Evolutionary conservation across 306 rosid species (phyloP).

Genomic region (Cucurbita argyrosperma): DNA sequence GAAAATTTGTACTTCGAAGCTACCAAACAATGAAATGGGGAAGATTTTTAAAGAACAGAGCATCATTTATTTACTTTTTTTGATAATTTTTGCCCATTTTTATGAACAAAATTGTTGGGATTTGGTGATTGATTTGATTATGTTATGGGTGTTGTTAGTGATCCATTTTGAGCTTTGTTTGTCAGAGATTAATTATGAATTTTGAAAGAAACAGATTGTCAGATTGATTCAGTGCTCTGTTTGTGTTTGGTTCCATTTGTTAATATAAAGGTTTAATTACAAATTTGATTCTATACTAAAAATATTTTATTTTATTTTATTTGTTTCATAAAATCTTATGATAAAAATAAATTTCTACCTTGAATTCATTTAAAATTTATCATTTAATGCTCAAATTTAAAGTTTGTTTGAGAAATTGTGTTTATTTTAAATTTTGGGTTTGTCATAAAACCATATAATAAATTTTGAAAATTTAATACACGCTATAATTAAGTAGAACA

Average conservation of each 20-base stretch:
- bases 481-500: no score
- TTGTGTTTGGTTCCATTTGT: slow-evolving; percentile 1
- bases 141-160: not conserved
- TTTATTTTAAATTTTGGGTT: no score
- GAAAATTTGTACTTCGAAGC: slow-evolving; percentile 18
- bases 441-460: no score
- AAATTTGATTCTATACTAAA: no score
- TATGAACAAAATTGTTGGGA: not conserved
- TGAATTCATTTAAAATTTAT: no score
- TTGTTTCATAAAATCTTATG: no score
- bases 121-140: not conserved
- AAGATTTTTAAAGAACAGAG: slow-evolving; percentile 15
- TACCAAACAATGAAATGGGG: slow-evolving; percentile 19
- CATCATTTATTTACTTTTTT: slow-evolving; percentile 11
- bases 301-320: no score
- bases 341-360: no score
- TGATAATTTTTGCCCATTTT: not conserved
- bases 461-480: no score
- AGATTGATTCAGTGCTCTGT: not conserved
- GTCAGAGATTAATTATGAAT: not conserved
- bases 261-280: no score
- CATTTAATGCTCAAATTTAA: no score
- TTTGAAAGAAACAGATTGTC: not conserved
- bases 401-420: no score
- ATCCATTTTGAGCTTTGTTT: slow-evolving; percentile 1